A percentile compares a stretch with the other conserved stretches of the same genome.
These are phyloP conservation scores for Nicotiana paniculata DNA, from an alignment of 257 asterid genomes.

Conservation along the genomic window DNA sequence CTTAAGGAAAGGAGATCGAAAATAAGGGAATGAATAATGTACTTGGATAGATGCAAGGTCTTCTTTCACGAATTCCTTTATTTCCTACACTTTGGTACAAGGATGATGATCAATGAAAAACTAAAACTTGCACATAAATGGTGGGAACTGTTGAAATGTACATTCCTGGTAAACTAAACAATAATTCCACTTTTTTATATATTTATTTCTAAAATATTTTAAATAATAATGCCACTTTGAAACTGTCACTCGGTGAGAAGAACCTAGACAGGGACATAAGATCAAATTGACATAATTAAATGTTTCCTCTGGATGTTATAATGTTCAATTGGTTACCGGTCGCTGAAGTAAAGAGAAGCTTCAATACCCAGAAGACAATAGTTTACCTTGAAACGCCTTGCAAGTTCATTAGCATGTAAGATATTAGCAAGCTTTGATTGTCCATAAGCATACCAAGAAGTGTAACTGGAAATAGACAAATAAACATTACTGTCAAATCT, in stretches of 20 bases:
- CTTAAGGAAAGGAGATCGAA: not conserved
- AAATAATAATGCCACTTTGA: not conserved
- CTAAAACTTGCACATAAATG: not conserved
- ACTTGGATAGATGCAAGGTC: not conserved
- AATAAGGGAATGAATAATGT: not conserved
- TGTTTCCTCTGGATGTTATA: not conserved
- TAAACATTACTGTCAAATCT: not conserved
- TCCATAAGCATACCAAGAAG: conserved; percentile 46
- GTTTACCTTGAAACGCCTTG: conserved; percentile 45
- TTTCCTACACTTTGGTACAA: not conserved
- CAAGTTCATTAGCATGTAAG: conserved; percentile 63
- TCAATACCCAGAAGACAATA: not conserved
- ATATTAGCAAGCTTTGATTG: conserved; percentile 72
- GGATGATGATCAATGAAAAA: not conserved
- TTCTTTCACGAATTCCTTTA: not conserved
- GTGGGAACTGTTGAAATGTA: not conserved
- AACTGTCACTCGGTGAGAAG: not conserved
- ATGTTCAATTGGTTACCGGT: not conserved
- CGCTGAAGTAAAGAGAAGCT: not conserved
- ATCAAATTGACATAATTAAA: not conserved
- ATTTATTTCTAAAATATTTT: too few species aligned
- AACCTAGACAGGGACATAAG: not conserved
- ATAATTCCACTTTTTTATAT: not conserved
- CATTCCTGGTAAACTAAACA: not conserved
- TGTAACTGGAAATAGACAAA: conserved; percentile 35